Evolutionary conservation across 495 filamentous ascomycete species (phyloP).

Genomic region (Astrocystis sublimbata): DNA sequence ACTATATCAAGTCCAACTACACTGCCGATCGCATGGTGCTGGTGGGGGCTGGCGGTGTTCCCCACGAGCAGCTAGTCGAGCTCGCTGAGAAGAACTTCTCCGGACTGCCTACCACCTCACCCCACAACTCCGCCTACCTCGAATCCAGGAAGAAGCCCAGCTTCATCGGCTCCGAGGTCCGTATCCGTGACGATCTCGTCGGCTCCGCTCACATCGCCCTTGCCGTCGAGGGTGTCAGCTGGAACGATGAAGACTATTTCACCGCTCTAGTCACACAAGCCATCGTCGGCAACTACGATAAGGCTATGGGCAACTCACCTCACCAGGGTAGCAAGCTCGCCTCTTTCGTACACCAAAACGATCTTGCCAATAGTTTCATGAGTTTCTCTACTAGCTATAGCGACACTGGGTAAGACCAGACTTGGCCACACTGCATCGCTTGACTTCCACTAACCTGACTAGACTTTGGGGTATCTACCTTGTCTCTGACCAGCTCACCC

Average conservation of each 20-base stretch:
- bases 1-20: constrained; percentile 99
- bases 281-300: constrained; percentile 99
- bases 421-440: neutral
- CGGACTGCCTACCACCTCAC: constrained; percentile 65
- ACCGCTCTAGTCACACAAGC: constrained; percentile 96
- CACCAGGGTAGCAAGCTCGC: constrained; percentile 98
- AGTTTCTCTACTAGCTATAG: constrained; percentile 99
- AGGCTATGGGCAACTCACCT: constrained; percentile 93
- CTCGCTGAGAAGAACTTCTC: constrained; percentile 97
- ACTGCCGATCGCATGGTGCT: constrained; percentile 99
- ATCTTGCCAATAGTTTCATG: constrained; percentile 99
- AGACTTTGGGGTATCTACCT: constrained; percentile 99
- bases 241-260: constrained; percentile 99
- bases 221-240: constrained; percentile 98
- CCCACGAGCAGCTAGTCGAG: constrained; percentile 89
- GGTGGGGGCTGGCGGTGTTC: constrained; percentile 90
- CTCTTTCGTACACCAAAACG: constrained; percentile 85
- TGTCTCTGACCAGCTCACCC: constrained; percentile 82
- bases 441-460: constrained; percentile 5
- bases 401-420: constrained; percentile 85
- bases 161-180: constrained; percentile 93
- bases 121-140: constrained; percentile 67
- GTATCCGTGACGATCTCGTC: constrained; percentile 94
- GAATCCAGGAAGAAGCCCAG: constrained; percentile 84
- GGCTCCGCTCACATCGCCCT: constrained; percentile 96